Evolutionary conservation across 805 yeast species (phyloP).

Genomic region (Kodamaea kaohsiungensis): DNA sequence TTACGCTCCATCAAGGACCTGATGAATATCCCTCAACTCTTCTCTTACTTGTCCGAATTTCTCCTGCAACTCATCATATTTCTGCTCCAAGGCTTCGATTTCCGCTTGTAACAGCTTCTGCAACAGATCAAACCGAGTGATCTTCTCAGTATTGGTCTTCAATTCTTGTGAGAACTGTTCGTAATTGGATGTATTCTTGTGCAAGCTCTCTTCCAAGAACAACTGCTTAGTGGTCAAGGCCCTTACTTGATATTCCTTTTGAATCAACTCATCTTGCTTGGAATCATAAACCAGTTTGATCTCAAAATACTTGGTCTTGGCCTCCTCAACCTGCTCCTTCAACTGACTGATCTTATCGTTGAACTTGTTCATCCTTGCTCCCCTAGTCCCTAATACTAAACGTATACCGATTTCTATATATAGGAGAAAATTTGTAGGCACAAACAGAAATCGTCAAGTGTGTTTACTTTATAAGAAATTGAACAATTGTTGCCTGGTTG

Average conservation of each 20-base stretch:
- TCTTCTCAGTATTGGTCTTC: constrained; percentile 7
- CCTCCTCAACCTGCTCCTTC: constrained; percentile 13
- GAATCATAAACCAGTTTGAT: constrained; percentile 11
- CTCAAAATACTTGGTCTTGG: constrained; percentile 14
- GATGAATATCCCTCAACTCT: constrained; percentile 17
- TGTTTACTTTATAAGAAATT: neutral
- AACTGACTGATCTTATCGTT: constrained; percentile 15
- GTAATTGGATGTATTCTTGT: constrained; percentile 3
- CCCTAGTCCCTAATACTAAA: neutral
- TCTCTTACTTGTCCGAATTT: constrained; percentile 9
- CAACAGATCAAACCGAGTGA: constrained; percentile 1
- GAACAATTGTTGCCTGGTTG: neutral
- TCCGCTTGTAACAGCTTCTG: constrained; percentile 7
- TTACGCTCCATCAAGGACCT: constrained; percentile 8
- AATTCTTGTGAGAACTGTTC: constrained; percentile 6
- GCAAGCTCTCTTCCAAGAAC: constrained; percentile 11
- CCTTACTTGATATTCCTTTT: constrained; percentile 15
- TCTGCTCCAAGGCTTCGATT: constrained; percentile 14
- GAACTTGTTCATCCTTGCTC: constrained; percentile 15
- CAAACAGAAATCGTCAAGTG: neutral
- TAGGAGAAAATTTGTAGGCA: neutral
- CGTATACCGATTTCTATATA: neutral
- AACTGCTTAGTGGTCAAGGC: constrained; percentile 14
- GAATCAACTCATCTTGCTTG: constrained; percentile 13
- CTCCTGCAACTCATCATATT: constrained; percentile 10